phyloP scores from a whole-genome alignment of 2,329 filamentous ascomycete genomes.

The Stemphylium beticola region DNA sequence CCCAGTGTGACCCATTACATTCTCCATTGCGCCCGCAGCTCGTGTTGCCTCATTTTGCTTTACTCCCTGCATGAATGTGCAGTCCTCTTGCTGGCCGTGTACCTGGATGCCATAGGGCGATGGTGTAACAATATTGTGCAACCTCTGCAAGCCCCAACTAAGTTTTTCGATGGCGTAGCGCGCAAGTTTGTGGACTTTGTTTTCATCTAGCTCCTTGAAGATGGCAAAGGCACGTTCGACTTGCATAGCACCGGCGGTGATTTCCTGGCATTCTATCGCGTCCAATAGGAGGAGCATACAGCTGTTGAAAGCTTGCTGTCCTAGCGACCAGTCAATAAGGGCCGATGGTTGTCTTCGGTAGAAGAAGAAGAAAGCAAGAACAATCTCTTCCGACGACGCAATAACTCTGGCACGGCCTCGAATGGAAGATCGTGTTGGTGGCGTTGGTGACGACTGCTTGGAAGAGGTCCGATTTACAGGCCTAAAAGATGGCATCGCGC shows the following conservation, averaged over 20 bases:
- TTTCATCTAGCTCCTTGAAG: constrained; percentile 52
- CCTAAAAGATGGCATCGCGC: constrained; percentile 15
- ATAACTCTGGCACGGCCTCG: constrained; percentile 52
- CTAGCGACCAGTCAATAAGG: constrained; percentile 57
- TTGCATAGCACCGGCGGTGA: constrained; percentile 34
- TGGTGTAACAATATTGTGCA: constrained; percentile 23
- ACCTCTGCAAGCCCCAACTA: constrained; percentile 36
- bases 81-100: constrained; percentile 3
- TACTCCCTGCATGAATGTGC: constrained; percentile 15
- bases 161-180: constrained; percentile 52
- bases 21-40: constrained; percentile 32
- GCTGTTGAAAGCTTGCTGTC: constrained; percentile 59
- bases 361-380: constrained; percentile 57
- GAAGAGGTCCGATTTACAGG: constrained; percentile 19
- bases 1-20: constrained; percentile 56
- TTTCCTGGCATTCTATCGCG: constrained; percentile 51
- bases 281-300: constrained; percentile 58
- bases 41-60: constrained; percentile 21
- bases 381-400: constrained; percentile 50
- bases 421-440: constrained; percentile 25
- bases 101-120: constrained; percentile 7
- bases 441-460: constrained; percentile 20
- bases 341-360: constrained; percentile 51
- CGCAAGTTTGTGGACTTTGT: constrained; percentile 55
- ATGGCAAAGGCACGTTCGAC: constrained; percentile 52